A percentile compares a stretch with the other conserved stretches of the same genome.
Conservation (phyloP, 805 yeast species). For the Lachancea kluyveri region DNA sequence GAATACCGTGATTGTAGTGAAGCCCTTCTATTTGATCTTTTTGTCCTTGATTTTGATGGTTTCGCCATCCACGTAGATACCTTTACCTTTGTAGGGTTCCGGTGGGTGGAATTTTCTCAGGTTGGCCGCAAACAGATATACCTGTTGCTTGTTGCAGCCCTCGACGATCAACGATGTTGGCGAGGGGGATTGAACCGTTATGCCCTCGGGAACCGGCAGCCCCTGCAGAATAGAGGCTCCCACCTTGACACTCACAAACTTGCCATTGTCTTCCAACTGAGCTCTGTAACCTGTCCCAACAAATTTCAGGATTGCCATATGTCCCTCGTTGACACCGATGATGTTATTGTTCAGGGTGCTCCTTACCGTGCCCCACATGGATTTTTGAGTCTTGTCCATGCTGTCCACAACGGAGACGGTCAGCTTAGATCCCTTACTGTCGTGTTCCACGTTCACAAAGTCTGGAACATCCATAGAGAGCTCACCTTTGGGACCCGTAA, state of each 20-base stretch:
- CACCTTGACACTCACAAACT: slow-evolving; percentile 68
- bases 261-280: slow-evolving; percentile 52
- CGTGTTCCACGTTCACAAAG: slow-evolving; percentile 44
- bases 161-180: slow-evolving; percentile 83
- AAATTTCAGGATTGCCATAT: slow-evolving; percentile 74
- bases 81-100: slow-evolving; percentile 98
- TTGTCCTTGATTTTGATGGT: slow-evolving; percentile 85
- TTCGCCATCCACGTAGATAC: slow-evolving; percentile 87
- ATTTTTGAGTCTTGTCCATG: slow-evolving; percentile 57
- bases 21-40: slow-evolving; percentile 87
- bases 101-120: slow-evolving; percentile 88
- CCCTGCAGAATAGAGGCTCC: slow-evolving; percentile 83
- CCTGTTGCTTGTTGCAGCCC: slow-evolving; percentile 84
- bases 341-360: slow-evolving; percentile 70
- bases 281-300: slow-evolving; percentile 98
- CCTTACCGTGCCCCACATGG: slow-evolving; percentile 95
- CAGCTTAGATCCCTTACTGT: slow-evolving; percentile 32
- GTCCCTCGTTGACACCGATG: slow-evolving; percentile 90
- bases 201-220: slow-evolving; percentile 67
- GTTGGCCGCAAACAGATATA: slow-evolving; percentile 81
- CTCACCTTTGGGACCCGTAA: slow-evolving; percentile 75
- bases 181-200: slow-evolving; percentile 69
- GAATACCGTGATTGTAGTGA: no score
- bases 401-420: slow-evolving; percentile 53
- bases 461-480: slow-evolving; percentile 63